Evolutionary conservation across 1,284 basidiomycete genomes (phyloP).

Genomic region (Veloboletus limbatus): DNA sequence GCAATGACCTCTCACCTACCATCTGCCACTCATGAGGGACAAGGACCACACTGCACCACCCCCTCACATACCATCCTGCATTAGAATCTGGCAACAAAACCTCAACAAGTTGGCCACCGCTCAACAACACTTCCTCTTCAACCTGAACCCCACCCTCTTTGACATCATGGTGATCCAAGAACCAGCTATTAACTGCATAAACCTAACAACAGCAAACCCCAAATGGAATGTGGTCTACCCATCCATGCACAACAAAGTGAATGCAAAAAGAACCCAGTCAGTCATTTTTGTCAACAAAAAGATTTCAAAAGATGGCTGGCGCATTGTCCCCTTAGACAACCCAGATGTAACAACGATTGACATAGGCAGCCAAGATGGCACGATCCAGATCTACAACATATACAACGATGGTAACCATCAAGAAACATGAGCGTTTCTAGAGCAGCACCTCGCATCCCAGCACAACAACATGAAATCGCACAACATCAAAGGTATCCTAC

Average conservation of each 20-base stretch:
- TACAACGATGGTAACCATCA: background rate
- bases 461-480: too few relatives aligned
- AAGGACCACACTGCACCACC: too few relatives aligned
- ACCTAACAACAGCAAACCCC: background rate
- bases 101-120: background rate
- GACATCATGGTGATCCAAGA: too few relatives aligned
- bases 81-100: conserved; percentile 1
- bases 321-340: background rate
- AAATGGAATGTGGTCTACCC: background rate
- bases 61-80: too few relatives aligned
- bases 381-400: background rate
- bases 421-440: background rate
- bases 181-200: too few relatives aligned
- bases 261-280: background rate
- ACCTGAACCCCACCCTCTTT: too few relatives aligned
- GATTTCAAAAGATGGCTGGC: background rate
- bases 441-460: background rate
- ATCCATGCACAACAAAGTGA: background rate
- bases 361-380: background rate
- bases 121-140: background rate
- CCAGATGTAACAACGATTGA: background rate
- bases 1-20: too few relatives aligned
- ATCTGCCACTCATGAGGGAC: too few relatives aligned
- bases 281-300: background rate
- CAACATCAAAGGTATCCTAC: background rate